A percentile compares a stretch with the other conserved stretches of the same genome.
These are phyloP conservation scores for Hawksworthiomyces lignivorus DNA, from an alignment of 2,329 filamentous ascomycete genomes.

Conservation along the genomic window DNA sequence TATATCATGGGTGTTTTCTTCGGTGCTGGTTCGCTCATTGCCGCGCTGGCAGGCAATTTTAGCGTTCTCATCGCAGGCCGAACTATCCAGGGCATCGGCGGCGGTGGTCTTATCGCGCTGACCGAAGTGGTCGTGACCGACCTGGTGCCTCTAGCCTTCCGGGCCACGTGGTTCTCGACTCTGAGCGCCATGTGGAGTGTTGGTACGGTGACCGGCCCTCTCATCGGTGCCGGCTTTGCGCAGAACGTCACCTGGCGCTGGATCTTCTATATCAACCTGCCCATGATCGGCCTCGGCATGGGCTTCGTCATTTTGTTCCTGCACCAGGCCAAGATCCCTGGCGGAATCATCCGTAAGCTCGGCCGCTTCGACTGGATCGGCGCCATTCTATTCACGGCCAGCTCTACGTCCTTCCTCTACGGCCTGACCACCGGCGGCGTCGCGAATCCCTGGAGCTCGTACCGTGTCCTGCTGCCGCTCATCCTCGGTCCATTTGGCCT, in stretches of 20 bases:
- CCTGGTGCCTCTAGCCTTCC: slow-evolving; percentile 19
- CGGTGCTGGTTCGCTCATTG: slow-evolving; percentile 22
- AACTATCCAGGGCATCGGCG: slow-evolving; percentile 28
- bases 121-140: slow-evolving; percentile 28
- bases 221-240: slow-evolving; percentile 19
- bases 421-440: slow-evolving; percentile 37
- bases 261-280: slow-evolving; percentile 39
- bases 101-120: slow-evolving; percentile 27
- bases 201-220: slow-evolving; percentile 18
- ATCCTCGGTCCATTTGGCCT: slow-evolving; percentile 32
- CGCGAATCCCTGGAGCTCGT: slow-evolving; percentile 32
- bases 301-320: slow-evolving; percentile 18
- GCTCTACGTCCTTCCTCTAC: slow-evolving; percentile 32
- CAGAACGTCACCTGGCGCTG: slow-evolving; percentile 20
- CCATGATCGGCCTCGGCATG: slow-evolving; percentile 24
- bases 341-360: slow-evolving; percentile 23
- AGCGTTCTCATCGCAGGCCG: slow-evolving; percentile 25
- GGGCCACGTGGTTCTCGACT: slow-evolving; percentile 18
- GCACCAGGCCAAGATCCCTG: slow-evolving; percentile 29
- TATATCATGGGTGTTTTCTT: slow-evolving; percentile 13
- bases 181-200: slow-evolving; percentile 16
- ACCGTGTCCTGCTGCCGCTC: slow-evolving; percentile 32
- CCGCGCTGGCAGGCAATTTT: slow-evolving; percentile 22
- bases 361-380: slow-evolving; percentile 36
- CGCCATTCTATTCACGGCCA: slow-evolving; percentile 32